Percentiles rank a stretch among this genome's conserved stretches.
These are phyloP conservation scores for Hygrocybe coccinea DNA, from an alignment of 768 basidiomycete genomes.

Conservation along the genomic window DNA sequence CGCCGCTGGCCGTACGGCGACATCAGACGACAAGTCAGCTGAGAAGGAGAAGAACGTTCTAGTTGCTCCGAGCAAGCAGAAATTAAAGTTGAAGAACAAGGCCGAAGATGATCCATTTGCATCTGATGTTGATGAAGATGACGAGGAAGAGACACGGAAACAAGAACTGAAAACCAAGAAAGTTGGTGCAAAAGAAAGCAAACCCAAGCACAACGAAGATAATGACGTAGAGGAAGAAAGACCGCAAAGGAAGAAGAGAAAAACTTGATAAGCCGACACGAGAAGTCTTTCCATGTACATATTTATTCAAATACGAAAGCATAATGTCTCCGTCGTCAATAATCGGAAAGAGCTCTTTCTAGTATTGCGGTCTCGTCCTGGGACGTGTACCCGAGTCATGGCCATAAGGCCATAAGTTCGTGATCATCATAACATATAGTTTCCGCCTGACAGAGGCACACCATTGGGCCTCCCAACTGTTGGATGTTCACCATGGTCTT, in stretches of 20 bases:
- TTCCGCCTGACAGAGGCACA: too few relatives aligned
- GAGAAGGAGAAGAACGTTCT: constrained; percentile 1
- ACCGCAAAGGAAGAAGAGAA: constrained; percentile 31
- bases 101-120: constrained; percentile 53
- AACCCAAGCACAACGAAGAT: constrained; percentile 19
- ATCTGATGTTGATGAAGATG: constrained; percentile 41
- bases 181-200: constrained; percentile 14
- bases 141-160: constrained; percentile 14
- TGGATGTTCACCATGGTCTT: too few relatives aligned
- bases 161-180: constrained; percentile 4
- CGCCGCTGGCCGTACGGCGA: constrained; percentile 17
- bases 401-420: too few relatives aligned
- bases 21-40: not conserved
- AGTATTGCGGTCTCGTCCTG: too few relatives aligned
- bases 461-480: too few relatives aligned
- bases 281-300: too few relatives aligned
- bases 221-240: constrained; percentile 28
- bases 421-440: too few relatives aligned
- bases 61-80: constrained; percentile 30
- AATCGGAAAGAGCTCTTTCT: too few relatives aligned
- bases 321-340: too few relatives aligned
- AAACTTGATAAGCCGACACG: not conserved
- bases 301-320: too few relatives aligned
- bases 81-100: constrained; percentile 47
- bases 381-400: too few relatives aligned